Percentiles rank a stretch among this genome's conserved stretches.
These are phyloP conservation scores for Penicillium verrucosum DNA, from an alignment of 2,329 filamentous ascomycete genomes.

Conservation along the genomic window DNA sequence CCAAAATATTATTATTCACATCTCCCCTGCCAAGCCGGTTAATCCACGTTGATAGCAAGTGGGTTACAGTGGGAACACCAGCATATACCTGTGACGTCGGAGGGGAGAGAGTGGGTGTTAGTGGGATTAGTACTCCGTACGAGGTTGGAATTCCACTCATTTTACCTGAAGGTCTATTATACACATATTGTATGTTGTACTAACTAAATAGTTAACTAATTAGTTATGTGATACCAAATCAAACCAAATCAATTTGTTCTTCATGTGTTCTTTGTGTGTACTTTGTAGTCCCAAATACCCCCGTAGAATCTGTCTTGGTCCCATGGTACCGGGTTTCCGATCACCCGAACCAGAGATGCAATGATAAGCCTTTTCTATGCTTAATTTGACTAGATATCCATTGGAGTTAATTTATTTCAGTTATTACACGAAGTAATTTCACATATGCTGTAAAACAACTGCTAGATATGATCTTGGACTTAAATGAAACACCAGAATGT, in stretches of 20 bases:
- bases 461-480: background rate
- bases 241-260: background rate
- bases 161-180: background rate
- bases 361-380: conserved; percentile 3
- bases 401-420: background rate
- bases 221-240: background rate
- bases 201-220: no score
- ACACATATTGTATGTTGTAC: background rate
- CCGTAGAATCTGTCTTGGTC: background rate
- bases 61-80: conserved; percentile 13
- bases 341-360: conserved; percentile 3
- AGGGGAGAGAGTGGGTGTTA: background rate
- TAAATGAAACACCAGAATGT: background rate
- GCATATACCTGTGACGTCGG: conserved; percentile 9
- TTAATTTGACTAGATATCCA: background rate
- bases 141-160: background rate
- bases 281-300: background rate
- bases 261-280: background rate
- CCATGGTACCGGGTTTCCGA: conserved; percentile 7
- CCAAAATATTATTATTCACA: background rate
- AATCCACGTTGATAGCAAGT: conserved; percentile 10
- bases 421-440: background rate
- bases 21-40: conserved; percentile 18
- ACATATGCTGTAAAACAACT: background rate
- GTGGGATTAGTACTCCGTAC: background rate